Conservation (phyloP, 31 red algal species). For the Odonthalia washingtoniensis region DNA sequence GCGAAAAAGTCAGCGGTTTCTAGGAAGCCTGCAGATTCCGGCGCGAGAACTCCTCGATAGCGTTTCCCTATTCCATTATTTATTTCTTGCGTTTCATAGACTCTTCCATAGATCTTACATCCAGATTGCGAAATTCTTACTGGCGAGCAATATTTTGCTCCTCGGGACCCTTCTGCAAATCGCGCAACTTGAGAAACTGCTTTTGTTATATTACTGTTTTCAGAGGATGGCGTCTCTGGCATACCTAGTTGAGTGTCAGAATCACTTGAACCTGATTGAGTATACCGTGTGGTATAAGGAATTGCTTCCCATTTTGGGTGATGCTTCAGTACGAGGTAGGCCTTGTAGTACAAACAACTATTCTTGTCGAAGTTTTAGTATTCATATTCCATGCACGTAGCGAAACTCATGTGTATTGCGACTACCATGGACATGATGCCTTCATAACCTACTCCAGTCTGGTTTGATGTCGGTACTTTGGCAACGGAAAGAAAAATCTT, state of each 20-base stretch:
- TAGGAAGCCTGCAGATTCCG: conserved; percentile 27
- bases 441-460: conserved; percentile 33
- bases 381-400: conserved; percentile 8
- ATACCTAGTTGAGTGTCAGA: not conserved
- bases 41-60: conserved; percentile 45
- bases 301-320: too few relatives aligned
- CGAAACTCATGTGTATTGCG: conserved; percentile 14
- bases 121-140: conserved; percentile 34
- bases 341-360: conserved; percentile 21
- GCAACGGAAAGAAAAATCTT: not conserved
- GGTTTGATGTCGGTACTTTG: not conserved
- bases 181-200: not conserved
- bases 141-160: conserved; percentile 22
- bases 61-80: conserved; percentile 41
- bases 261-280: not conserved
- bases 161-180: not conserved
- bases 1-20: conserved; percentile 45
- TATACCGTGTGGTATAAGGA: not conserved
- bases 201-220: not conserved
- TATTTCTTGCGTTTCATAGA: conserved; percentile 56
- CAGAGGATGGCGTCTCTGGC: too few relatives aligned
- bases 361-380: conserved; percentile 45
- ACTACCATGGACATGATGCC: conserved; percentile 47
- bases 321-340: not conserved
- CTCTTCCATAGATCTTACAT: conserved; percentile 24